Conservation (phyloP, 768 basidiomycete genomes). For the Kwoniella dejecticola region DNA sequence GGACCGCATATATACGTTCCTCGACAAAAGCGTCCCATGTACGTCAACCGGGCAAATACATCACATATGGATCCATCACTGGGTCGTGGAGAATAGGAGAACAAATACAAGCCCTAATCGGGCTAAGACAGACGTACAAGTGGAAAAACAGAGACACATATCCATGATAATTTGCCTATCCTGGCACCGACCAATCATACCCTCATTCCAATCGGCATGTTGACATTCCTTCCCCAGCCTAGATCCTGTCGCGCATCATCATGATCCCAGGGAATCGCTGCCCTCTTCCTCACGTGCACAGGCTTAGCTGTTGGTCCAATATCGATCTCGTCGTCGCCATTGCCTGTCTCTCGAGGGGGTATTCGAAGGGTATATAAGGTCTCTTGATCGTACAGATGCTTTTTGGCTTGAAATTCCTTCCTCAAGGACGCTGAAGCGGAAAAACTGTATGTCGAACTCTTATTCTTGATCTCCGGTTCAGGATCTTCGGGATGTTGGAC, state of each 20-base stretch:
- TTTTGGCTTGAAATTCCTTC: slow-evolving; percentile 1
- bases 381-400: slow-evolving; percentile 14
- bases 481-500: slow-evolving; percentile 4
- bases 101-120: no score
- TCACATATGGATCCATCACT: no score
- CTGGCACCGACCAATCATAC: not conserved
- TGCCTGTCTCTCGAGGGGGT: not conserved
- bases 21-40: no score
- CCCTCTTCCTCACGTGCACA: slow-evolving; percentile 10
- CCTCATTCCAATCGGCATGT: slow-evolving; percentile 6
- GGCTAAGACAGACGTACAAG: not conserved
- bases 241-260: slow-evolving; percentile 10
- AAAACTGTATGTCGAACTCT: slow-evolving; percentile 11
- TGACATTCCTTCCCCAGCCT: slow-evolving; percentile 6
- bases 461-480: slow-evolving; percentile 1
- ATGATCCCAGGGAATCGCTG: slow-evolving; percentile 7
- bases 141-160: not conserved
- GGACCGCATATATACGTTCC: no score
- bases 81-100: no score
- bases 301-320: slow-evolving; percentile 15
- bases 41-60: no score
- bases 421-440: slow-evolving; percentile 10
- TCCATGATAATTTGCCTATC: not conserved
- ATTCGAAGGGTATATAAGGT: slow-evolving; percentile 14
- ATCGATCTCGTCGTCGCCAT: not conserved